Conservation (phyloP, 345 rosid species). For the Salix brachista region DNA sequence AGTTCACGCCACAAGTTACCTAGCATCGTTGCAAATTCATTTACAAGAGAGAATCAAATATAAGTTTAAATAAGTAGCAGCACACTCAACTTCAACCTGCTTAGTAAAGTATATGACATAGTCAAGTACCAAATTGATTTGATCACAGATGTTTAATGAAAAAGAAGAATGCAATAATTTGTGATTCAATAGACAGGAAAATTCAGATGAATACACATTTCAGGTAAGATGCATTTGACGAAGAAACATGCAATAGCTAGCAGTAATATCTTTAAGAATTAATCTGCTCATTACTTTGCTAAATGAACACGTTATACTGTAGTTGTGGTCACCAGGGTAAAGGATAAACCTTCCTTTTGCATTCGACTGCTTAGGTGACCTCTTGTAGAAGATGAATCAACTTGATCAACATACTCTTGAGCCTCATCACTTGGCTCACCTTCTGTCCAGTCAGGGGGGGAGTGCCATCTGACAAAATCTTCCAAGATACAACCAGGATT, state of each 20-base stretch:
- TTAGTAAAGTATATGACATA: too few species aligned
- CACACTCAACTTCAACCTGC: background rate
- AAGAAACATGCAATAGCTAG: too few species aligned
- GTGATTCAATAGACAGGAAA: too few species aligned
- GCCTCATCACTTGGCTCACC: conserved; percentile 42
- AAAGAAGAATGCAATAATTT: too few species aligned
- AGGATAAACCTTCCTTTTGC: conserved; percentile 83
- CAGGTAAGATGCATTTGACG: too few species aligned
- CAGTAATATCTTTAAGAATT: too few species aligned
- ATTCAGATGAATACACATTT: too few species aligned
- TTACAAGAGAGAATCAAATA: conserved; percentile 4
- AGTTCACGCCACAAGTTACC: conserved; percentile 97
- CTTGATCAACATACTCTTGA: conserved; percentile 30
- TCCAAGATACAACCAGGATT: conserved; percentile 97
- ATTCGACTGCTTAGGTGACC: conserved; percentile 91
- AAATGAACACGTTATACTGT: background rate
- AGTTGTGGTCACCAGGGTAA: background rate
- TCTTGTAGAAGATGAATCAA: conserved; percentile 41
- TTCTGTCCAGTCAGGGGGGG: conserved; percentile 98
- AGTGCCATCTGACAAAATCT: conserved; percentile 99
- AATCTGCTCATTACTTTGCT: too few species aligned
- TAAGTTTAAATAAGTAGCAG: background rate
- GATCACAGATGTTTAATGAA: too few species aligned
- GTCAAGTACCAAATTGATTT: too few species aligned
- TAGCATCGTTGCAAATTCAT: conserved; percentile 24